Conservation (phyloP, 202 grass and related monocot species). For the Thinopyrum obtusiflorum region DNA sequence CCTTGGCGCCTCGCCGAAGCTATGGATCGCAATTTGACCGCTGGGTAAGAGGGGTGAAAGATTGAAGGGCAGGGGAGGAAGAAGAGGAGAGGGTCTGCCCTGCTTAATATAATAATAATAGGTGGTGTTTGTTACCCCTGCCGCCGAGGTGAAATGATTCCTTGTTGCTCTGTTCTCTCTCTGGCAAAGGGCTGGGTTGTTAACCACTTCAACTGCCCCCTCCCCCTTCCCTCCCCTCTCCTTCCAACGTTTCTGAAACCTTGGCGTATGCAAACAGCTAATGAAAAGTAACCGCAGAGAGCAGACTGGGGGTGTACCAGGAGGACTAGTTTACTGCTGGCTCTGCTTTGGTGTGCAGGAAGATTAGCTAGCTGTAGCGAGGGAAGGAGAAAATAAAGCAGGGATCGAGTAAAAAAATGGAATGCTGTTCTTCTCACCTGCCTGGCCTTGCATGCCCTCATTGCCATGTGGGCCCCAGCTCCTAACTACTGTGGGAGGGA, state of each 20-base stretch:
- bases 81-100: constrained; percentile 15
- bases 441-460: constrained; percentile 30
- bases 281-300: constrained; percentile 43
- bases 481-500: background rate
- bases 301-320: background rate
- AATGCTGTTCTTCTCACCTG: constrained; percentile 37
- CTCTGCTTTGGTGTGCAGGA: constrained; percentile 51
- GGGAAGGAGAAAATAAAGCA: constrained; percentile 33
- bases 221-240: background rate
- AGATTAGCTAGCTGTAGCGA: constrained; percentile 49
- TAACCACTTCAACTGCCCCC: constrained; percentile 46
- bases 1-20: constrained; percentile 1
- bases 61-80: constrained; percentile 46
- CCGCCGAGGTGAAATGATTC: constrained; percentile 64
- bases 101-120: background rate
- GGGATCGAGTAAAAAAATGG: constrained; percentile 28
- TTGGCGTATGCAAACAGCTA: constrained; percentile 44
- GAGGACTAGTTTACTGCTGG: constrained; percentile 46
- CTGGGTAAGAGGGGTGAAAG: constrained; percentile 44
- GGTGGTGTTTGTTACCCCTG: constrained; percentile 53
- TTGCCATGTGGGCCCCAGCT: constrained; percentile 41
- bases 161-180: constrained; percentile 33
- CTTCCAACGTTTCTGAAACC: constrained; percentile 43
- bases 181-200: constrained; percentile 42
- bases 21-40: constrained; percentile 44